These are phyloP conservation scores for Lipomyces yamanashiensis DNA, from an alignment of 805 yeast species.

Conservation along the genomic window DNA sequence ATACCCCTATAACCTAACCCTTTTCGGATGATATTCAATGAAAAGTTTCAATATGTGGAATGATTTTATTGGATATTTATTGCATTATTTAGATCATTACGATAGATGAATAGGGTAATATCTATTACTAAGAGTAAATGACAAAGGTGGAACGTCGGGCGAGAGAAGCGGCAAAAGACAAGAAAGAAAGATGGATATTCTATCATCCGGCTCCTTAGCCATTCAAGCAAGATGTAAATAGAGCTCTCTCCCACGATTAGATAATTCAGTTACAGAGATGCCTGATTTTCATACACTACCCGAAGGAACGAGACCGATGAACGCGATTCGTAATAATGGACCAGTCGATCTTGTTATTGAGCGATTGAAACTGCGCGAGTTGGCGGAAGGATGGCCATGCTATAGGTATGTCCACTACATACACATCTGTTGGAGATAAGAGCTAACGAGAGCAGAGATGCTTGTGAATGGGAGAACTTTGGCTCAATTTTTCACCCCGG, in stretches of 20 bases:
- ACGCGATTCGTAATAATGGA: slow-evolving; percentile 13
- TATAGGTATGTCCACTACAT: background rate
- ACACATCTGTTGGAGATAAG: background rate
- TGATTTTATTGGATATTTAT: too few relatives aligned
- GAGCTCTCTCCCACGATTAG: background rate
- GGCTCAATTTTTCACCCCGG: slow-evolving; percentile 8
- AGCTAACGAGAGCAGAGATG: background rate
- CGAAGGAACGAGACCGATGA: background rate
- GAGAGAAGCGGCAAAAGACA: background rate
- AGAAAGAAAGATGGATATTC: background rate
- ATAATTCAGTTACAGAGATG: background rate
- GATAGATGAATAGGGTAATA: too few relatives aligned
- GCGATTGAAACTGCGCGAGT: slow-evolving; percentile 10
- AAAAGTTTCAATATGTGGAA: too few relatives aligned
- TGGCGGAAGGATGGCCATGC: slow-evolving; percentile 16
- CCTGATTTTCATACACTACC: slow-evolving; percentile 8
- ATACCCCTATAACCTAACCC: too few relatives aligned
- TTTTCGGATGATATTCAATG: too few relatives aligned
- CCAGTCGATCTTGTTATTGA: slow-evolving; percentile 6
- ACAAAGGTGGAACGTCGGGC: background rate
- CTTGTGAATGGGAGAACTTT: slow-evolving; percentile 15
- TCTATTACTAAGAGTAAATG: background rate
- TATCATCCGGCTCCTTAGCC: background rate
- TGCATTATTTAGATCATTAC: too few relatives aligned
- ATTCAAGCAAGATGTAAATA: background rate